A percentile compares a stretch with the other conserved stretches of the same genome.
Conservation (phyloP, 1,284 basidiomycete species). For the Pseudozyma pruni region DNA sequence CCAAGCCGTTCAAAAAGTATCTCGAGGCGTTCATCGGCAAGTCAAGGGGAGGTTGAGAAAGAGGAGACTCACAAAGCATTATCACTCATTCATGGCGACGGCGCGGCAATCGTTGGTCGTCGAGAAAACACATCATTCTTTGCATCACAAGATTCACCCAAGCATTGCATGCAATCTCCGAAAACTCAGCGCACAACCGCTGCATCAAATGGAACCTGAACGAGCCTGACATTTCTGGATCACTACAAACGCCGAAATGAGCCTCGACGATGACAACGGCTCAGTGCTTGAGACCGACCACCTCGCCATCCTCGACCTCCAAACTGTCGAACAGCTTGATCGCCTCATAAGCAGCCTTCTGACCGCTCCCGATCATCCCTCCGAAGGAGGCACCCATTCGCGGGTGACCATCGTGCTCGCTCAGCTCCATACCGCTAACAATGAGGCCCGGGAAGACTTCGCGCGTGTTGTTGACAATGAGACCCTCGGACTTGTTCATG, state of each 20-base stretch:
- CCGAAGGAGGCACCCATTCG: conserved; percentile 76
- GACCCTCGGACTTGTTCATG: conserved; percentile 60
- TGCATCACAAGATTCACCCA: not conserved
- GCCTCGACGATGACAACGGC: too few species aligned
- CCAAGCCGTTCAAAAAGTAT: conserved; percentile 76
- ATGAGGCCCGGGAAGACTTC: conserved; percentile 83
- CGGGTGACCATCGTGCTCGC: conserved; percentile 81
- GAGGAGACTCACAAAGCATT: not conserved
- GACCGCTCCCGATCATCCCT: conserved; percentile 82
- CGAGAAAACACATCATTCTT: not conserved
- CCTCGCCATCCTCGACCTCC: conserved; percentile 76
- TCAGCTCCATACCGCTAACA: conserved; percentile 81
- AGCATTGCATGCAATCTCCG: too few species aligned
- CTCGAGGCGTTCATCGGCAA: conserved; percentile 53
- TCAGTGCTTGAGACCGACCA: conserved; percentile 65
- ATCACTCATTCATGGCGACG: not conserved
- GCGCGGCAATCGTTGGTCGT: too few species aligned
- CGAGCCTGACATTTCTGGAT: too few species aligned
- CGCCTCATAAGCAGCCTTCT: conserved; percentile 81
- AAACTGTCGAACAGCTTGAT: conserved; percentile 75
- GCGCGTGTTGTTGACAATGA: conserved; percentile 74
- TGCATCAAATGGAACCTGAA: too few species aligned
- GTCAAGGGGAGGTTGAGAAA: conserved; percentile 38
- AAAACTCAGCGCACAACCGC: too few species aligned
- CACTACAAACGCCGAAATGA: too few species aligned